Percentiles rank a stretch among this genome's conserved stretches.
These are phyloP conservation scores for Nitzschia sp. DNA, from an alignment of 108 stramenopile genomes.

Conservation along the genomic window DNA sequence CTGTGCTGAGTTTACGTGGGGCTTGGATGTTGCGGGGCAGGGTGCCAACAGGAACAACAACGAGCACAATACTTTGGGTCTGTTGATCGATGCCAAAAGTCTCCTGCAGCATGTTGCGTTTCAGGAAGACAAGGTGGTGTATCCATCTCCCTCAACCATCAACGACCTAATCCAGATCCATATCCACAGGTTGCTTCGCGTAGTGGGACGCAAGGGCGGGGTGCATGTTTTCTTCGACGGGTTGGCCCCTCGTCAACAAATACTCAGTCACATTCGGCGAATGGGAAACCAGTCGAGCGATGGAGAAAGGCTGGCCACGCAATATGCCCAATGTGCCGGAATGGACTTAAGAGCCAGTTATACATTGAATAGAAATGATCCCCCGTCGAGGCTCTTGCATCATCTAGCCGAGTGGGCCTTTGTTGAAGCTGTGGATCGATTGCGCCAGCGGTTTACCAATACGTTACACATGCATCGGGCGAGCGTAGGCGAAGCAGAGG, in stretches of 20 bases:
- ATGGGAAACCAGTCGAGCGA: constrained; percentile 1
- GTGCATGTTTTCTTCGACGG: constrained; percentile 33
- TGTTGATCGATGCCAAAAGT: constrained; percentile 25
- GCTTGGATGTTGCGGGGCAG: neutral
- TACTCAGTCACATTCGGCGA: constrained; percentile 16
- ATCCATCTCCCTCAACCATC: constrained; percentile 22
- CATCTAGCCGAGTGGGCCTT: constrained; percentile 31
- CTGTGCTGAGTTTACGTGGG: constrained; percentile 6
- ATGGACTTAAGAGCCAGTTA: neutral
- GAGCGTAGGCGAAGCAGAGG: constrained; percentile 26
- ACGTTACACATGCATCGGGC: constrained; percentile 25
- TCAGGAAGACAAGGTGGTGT: neutral
- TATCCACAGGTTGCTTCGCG: constrained; percentile 1
- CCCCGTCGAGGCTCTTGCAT: constrained; percentile 9
- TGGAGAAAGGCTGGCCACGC: constrained; percentile 9
- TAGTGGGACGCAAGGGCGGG: constrained; percentile 9
- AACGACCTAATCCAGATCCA: neutral
- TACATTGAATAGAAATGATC: neutral
- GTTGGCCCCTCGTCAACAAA: constrained; percentile 6
- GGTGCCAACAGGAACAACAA: neutral
- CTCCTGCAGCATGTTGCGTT: constrained; percentile 21
- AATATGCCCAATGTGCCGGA: neutral
- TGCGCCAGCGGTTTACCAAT: neutral
- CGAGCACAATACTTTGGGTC: neutral
- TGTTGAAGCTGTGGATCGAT: constrained; percentile 17